These are phyloP conservation scores for Thraustochytrium sp. DNA, from an alignment of 352 stramenopile species.

Conservation along the genomic window DNA sequence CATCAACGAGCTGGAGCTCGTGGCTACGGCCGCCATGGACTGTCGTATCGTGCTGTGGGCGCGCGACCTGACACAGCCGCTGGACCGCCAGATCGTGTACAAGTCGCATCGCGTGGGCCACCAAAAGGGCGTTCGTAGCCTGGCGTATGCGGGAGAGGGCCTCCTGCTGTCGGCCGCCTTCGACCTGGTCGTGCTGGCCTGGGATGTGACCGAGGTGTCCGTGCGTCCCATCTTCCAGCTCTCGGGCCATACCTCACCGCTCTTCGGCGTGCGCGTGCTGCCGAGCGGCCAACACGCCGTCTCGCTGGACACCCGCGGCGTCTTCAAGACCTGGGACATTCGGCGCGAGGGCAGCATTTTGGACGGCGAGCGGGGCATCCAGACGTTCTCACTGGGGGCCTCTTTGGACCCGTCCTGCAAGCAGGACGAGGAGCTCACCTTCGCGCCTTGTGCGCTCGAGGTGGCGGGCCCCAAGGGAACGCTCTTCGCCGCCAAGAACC, in stretches of 20 bases:
- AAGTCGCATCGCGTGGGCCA: background rate
- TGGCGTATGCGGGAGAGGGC: slow-evolving; percentile 39
- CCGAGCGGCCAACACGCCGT: slow-evolving; percentile 72
- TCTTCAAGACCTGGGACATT: slow-evolving; percentile 75
- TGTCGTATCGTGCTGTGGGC: background rate
- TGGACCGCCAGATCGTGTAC: background rate
- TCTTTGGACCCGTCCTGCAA: background rate
- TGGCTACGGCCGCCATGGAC: slow-evolving; percentile 8
- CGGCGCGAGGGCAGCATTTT: slow-evolving; percentile 31
- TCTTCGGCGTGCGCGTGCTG: slow-evolving; percentile 73
- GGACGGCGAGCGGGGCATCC: slow-evolving; percentile 14
- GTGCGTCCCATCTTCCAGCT: slow-evolving; percentile 16
- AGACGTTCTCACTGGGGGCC: slow-evolving; percentile 4
- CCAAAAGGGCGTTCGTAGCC: slow-evolving; percentile 43
- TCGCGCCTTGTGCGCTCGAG: slow-evolving; percentile 42
- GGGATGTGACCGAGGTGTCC: slow-evolving; percentile 45
- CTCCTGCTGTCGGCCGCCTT: slow-evolving; percentile 46
- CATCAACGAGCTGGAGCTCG: slow-evolving; percentile 11
- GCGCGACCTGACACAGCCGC: background rate
- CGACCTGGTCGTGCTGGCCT: slow-evolving; percentile 43
- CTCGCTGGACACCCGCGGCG: slow-evolving; percentile 68
- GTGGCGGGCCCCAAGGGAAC: slow-evolving; percentile 20
- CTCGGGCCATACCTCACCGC: slow-evolving; percentile 67
- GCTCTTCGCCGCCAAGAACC: slow-evolving; percentile 1
- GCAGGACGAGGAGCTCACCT: background rate